A percentile compares a stretch with the other conserved stretches of the same genome.
phyloP scores from a whole-genome alignment of 164 flowering plant species.

The Vitis rupestris region DNA sequence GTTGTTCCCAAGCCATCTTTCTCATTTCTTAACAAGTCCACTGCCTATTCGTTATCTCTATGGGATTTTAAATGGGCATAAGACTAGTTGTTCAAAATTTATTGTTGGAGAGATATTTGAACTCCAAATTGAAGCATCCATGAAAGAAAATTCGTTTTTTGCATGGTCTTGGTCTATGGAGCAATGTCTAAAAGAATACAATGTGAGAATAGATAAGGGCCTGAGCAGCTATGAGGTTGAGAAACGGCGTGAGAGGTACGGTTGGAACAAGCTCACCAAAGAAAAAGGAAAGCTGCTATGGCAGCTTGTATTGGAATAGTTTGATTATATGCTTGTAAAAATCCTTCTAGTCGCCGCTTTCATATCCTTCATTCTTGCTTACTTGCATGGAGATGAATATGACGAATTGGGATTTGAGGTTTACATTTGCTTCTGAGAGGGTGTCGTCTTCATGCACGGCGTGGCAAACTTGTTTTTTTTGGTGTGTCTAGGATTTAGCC shows the following conservation, averaged over 20 bases:
- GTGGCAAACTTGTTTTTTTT: too few species aligned
- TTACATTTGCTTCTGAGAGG: too few species aligned
- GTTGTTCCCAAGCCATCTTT: constrained; percentile 20
- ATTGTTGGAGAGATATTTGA: constrained; percentile 7
- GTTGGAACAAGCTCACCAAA: constrained; percentile 79
- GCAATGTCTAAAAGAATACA: constrained; percentile 74
- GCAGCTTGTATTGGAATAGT: constrained; percentile 73
- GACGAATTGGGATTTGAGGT: constrained; percentile 55
- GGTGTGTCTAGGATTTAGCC: constrained; percentile 53
- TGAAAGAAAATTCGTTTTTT: constrained; percentile 66
- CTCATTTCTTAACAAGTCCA: neutral
- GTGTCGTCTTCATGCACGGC: too few species aligned
- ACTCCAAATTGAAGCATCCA: constrained; percentile 19
- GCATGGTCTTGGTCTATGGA: constrained; percentile 91
- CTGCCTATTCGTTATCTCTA: neutral
- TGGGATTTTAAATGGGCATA: constrained; percentile 11
- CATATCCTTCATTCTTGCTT: constrained; percentile 72
- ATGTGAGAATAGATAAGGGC: constrained; percentile 73
- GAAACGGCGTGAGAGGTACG: constrained; percentile 53
- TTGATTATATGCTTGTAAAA: constrained; percentile 85
- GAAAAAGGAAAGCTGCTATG: constrained; percentile 83
- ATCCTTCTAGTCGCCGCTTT: constrained; percentile 80
- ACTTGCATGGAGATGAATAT: constrained; percentile 45
- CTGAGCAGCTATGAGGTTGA: constrained; percentile 65
- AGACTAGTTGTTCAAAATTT: neutral